A percentile compares a stretch with the other conserved stretches of the same genome.
These are phyloP conservation scores for Ganoderma sinense DNA, from an alignment of 1,284 basidiomycete genomes.

Conservation along the genomic window DNA sequence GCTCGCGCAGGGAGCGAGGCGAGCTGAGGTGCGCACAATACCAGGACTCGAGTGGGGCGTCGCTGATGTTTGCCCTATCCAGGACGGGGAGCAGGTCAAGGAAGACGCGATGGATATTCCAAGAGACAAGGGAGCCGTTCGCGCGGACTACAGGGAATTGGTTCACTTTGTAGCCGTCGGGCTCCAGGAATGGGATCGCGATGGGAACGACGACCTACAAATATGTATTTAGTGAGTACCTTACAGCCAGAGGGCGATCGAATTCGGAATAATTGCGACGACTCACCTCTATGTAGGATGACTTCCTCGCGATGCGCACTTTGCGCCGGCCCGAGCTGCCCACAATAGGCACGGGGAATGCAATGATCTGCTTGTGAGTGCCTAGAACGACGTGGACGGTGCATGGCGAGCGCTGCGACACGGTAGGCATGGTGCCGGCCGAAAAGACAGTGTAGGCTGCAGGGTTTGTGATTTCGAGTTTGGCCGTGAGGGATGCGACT, in stretches of 20 bases:
- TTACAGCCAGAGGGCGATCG: conserved; percentile 10
- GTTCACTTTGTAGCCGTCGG: conserved; percentile 38
- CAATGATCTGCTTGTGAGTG: conserved; percentile 34
- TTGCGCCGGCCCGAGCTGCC: conserved; percentile 38
- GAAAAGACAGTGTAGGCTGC: conserved; percentile 33
- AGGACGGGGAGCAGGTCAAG: conserved; percentile 46
- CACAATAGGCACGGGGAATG: conserved; percentile 44
- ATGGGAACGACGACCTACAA: conserved; percentile 39
- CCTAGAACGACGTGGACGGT: conserved; percentile 40
- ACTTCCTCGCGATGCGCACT: conserved; percentile 57
- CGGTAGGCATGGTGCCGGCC: conserved; percentile 26
- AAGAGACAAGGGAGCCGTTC: conserved; percentile 33
- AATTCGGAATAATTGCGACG: neutral
- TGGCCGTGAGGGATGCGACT: conserved; percentile 30
- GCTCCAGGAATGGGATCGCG: conserved; percentile 34
- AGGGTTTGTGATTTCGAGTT: conserved; percentile 35
- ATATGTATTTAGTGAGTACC: conserved; percentile 23
- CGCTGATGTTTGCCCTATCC: conserved; percentile 12
- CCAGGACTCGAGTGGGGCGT: conserved; percentile 35
- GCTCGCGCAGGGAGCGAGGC: conserved; percentile 43
- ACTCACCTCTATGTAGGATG: conserved; percentile 59
- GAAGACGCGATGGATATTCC: conserved; percentile 52
- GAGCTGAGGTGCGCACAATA: conserved; percentile 39
- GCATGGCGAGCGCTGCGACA: conserved; percentile 44
- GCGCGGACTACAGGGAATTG: conserved; percentile 42